phyloP scores from a whole-genome alignment of 257 asterid species.

The Asclepias syriaca region DNA sequence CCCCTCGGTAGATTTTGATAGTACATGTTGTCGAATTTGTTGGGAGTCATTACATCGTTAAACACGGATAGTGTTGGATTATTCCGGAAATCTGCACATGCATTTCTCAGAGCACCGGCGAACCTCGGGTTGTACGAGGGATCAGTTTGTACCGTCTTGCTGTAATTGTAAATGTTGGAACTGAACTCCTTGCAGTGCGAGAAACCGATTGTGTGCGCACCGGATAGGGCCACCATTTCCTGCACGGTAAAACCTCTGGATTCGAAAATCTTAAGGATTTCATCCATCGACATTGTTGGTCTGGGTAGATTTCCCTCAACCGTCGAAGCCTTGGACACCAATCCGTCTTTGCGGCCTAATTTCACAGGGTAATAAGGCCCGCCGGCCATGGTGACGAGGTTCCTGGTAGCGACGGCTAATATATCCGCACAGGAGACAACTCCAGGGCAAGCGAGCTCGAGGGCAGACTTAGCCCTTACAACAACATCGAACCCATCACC shows the following conservation, averaged over 20 bases:
- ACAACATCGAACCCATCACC: conserved; percentile 95
- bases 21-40: conserved; percentile 65
- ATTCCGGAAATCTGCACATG: conserved; percentile 48
- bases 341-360: conserved; percentile 65
- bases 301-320: conserved; percentile 71
- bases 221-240: conserved; percentile 85
- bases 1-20: conserved; percentile 62
- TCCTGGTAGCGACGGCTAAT: conserved; percentile 73
- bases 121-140: conserved; percentile 66
- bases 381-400: conserved; percentile 74
- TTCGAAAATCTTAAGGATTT: conserved; percentile 49
- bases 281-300: conserved; percentile 57
- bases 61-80: conserved; percentile 77
- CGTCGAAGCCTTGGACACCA: conserved; percentile 35
- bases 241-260: conserved; percentile 53
- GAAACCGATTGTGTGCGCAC: conserved; percentile 95
- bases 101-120: conserved; percentile 49
- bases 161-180: conserved; percentile 60
- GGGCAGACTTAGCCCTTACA: conserved; percentile 77
- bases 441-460: conserved; percentile 83
- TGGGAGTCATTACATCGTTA: conserved; percentile 71
- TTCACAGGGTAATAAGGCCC: conserved; percentile 70
- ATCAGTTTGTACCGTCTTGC: conserved; percentile 38
- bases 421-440: conserved; percentile 90
- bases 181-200: conserved; percentile 90